Conservation (phyloP, 163 green algal genomes). For the Scenedesmus sp. region DNA sequence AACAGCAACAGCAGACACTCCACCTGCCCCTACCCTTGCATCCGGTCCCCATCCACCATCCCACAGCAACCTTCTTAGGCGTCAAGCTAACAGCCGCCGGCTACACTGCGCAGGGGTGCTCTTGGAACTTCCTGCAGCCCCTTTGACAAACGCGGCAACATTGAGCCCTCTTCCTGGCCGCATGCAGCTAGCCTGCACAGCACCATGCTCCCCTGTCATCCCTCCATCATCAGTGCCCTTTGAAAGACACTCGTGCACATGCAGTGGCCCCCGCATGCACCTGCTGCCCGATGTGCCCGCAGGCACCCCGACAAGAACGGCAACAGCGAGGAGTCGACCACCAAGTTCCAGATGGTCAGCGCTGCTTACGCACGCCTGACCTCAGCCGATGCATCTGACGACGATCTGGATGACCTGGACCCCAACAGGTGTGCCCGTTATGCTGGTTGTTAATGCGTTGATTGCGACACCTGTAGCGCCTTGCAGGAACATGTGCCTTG, state of each 20-base stretch:
- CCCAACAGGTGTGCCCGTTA: background rate
- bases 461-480: no score
- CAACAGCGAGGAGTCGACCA: constrained; percentile 35
- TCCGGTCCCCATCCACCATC: no score
- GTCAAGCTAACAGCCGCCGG: no score
- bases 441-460: background rate
- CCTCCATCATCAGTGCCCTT: no score
- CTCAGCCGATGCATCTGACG: constrained; percentile 6
- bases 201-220: no score
- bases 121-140: background rate
- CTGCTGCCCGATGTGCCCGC: background rate
- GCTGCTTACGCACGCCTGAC: constrained; percentile 52
- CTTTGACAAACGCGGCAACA: constrained; percentile 27
- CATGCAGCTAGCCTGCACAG: no score
- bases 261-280: no score
- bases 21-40: background rate
- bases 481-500: background rate
- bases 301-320: constrained; percentile 57
- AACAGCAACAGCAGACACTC: background rate
- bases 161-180: background rate
- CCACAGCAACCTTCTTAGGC: no score
- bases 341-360: constrained; percentile 33
- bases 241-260: no score
- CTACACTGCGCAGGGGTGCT: no score
- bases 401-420: constrained; percentile 46